Evolutionary conservation across 176 grass and related monocot genomes (phyloP).

Genomic region (Secale cereale): DNA sequence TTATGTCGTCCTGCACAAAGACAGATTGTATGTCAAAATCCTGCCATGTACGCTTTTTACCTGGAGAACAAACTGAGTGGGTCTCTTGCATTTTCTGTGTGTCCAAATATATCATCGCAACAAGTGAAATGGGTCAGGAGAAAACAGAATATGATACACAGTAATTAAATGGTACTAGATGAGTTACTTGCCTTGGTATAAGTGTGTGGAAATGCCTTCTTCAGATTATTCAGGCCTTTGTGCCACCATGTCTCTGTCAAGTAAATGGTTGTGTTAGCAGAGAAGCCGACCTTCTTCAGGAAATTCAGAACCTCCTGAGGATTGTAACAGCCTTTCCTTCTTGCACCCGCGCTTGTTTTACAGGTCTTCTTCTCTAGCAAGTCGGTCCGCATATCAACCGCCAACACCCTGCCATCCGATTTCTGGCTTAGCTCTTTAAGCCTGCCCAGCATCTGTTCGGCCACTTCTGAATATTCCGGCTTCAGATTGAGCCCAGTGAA

Average conservation of each 20-base stretch:
- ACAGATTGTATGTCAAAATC: neutral
- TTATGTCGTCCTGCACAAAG: slow-evolving; percentile 70
- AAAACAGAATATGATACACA: neutral
- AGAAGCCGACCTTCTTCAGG: slow-evolving; percentile 62
- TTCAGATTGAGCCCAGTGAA: slow-evolving; percentile 74
- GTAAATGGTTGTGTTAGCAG: slow-evolving; percentile 65
- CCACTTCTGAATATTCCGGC: slow-evolving; percentile 50
- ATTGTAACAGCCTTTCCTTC: slow-evolving; percentile 72
- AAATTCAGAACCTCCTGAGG: slow-evolving; percentile 65
- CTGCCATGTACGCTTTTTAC: neutral
- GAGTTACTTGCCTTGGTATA: slow-evolving; percentile 71
- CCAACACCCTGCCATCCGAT: slow-evolving; percentile 48
- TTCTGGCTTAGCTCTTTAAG: slow-evolving; percentile 67
- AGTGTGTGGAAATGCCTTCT: slow-evolving; percentile 66
- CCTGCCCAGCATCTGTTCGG: slow-evolving; percentile 55
- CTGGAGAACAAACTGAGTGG: neutral
- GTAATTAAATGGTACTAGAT: neutral
- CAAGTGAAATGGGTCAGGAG: neutral
- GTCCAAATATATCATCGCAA: no score
- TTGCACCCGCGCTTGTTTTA: slow-evolving; percentile 33
- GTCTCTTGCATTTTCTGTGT: neutral
- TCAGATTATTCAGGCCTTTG: slow-evolving; percentile 56
- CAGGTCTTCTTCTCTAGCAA: slow-evolving; percentile 76
- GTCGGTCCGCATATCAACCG: slow-evolving; percentile 59
- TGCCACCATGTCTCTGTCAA: slow-evolving; percentile 81